Evolutionary conservation across 2,329 filamentous ascomycete species (phyloP), one percentile per base, ranked within the genome.

Genomic region (Didymella sp.): DNA sequence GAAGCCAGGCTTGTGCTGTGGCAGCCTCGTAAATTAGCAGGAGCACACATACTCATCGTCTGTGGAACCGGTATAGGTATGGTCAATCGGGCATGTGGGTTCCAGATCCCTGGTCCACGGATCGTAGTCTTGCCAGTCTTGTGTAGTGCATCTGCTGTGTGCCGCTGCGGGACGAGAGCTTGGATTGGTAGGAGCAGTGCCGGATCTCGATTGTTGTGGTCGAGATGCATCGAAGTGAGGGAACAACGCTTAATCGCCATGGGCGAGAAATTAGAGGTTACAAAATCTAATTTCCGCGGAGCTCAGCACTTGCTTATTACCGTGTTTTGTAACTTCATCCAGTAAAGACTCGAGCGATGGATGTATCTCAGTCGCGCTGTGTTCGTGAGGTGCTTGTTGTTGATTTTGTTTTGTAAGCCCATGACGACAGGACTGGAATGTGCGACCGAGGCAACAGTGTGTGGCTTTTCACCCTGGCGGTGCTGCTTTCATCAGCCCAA

Each of bases 341-440:
- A 41, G 30, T n/a, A 21, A 40, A 15, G n/a, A 3, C n/a, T 37
- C 25, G 28, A n/a, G 8, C 17, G 21, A 37, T n/a, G 21, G 19
- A 27, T 13, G n/a, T 35, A 17, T 47, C 24, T 28, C 21, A 47
- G 43, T 17, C 5, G 21, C 21, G n/a, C 33, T 46, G n/a, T 12
- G 21, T 41, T 47, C 17, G 19, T 21, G 15, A 19, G 13, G 25
- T 25, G 30, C 17, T 9, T 25, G 43, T 17, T 2, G 30, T 17
- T 40, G 33, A 17, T 37, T 24, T n/a, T 47, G 22, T 21, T 27
- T 25, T 28, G 21, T 27, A 13, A 27, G 19, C 9, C 19, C n/a
- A 35, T 51, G 46, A 51, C 33, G 41, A 50, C 33, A 28, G 27
- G 25, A 45, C 30, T 31, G 45, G 45, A 50, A 54, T 49, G 45